phyloP scores from a whole-genome alignment of 2,329 filamentous ascomycete genomes.

The Emergomyces orientalis region DNA sequence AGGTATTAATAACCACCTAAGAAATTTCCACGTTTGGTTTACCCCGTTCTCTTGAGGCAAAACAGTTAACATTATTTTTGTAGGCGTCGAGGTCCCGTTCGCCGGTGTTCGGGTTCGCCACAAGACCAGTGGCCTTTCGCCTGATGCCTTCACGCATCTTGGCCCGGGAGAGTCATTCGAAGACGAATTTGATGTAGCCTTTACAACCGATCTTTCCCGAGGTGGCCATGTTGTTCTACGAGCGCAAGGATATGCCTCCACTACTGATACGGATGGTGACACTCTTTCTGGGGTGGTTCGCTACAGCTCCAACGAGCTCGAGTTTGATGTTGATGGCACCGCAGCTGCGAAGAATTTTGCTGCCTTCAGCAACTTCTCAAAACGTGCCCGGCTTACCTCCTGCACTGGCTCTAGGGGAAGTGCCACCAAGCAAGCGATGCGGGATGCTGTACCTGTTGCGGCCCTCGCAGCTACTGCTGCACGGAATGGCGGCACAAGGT shows the following conservation, averaged over 20 bases:
- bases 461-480: constrained; percentile 45
- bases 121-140: constrained; percentile 21
- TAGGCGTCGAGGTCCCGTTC: constrained; percentile 26
- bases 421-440: constrained; percentile 43
- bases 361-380: constrained; percentile 31
- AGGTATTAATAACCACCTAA: constrained; percentile 16
- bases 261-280: constrained; percentile 44
- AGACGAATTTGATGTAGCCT: constrained; percentile 30
- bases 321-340: constrained; percentile 48
- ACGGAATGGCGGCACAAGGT: constrained; percentile 41
- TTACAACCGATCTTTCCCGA: constrained; percentile 33
- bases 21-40: background rate
- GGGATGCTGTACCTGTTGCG: constrained; percentile 48
- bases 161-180: constrained; percentile 23
- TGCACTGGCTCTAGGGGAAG: constrained; percentile 44
- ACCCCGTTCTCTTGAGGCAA: background rate
- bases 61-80: constrained; percentile 11
- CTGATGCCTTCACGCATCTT: constrained; percentile 24
- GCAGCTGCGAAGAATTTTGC: constrained; percentile 44
- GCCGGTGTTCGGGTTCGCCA: constrained; percentile 25
- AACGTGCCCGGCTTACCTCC: constrained; percentile 46
- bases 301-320: constrained; percentile 52
- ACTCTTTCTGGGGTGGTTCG: constrained; percentile 47
- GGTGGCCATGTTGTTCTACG: constrained; percentile 49
- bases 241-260: constrained; percentile 48